These are phyloP conservation scores for Tephrocybe sp. DNA, from an alignment of 768 basidiomycete genomes.

Conservation along the genomic window DNA sequence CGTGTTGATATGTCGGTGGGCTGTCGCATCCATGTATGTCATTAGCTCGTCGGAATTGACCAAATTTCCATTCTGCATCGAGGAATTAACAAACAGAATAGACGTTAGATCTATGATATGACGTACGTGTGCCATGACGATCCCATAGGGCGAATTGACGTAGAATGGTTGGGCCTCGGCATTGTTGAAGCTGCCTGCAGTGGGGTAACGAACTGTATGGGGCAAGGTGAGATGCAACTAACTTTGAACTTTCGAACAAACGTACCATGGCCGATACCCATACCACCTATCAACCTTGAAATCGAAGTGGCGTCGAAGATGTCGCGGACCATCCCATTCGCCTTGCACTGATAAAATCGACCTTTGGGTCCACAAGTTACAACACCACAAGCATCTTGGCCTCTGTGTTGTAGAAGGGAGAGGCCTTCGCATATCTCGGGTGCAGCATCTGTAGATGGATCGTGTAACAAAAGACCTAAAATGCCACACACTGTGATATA, in stretches of 20 bases:
- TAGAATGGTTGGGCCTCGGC: constrained; percentile 99
- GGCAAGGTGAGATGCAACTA: constrained; percentile 10
- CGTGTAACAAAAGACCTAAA: constrained; percentile 82
- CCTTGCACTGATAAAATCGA: constrained; percentile 96
- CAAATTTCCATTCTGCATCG: constrained; percentile 88
- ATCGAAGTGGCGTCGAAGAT: constrained; percentile 85
- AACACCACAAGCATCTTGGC: constrained; percentile 97
- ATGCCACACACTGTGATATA: constrained; percentile 78
- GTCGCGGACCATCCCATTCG: constrained; percentile 98
- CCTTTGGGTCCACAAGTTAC: constrained; percentile 95
- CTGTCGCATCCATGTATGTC: constrained; percentile 91
- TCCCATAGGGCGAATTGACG: constrained; percentile 99
- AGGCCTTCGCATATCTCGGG: constrained; percentile 92
- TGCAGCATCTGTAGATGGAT: constrained; percentile 71
- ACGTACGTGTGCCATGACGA: constrained; percentile 94
- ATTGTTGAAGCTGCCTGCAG: constrained; percentile 94
- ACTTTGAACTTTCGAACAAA: constrained; percentile 16
- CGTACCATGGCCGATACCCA: constrained; percentile 96
- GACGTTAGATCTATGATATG: neutral
- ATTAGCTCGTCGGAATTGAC: constrained; percentile 89
- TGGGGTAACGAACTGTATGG: constrained; percentile 87
- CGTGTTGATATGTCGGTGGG: constrained; percentile 98
- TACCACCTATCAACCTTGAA: constrained; percentile 78
- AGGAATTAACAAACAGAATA: constrained; percentile 5
- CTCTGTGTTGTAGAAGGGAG: constrained; percentile 93